Base-by-base conservation (phyloP, 2,329 filamentous ascomycete species). In the Lasiodiplodia sp. region DNA sequence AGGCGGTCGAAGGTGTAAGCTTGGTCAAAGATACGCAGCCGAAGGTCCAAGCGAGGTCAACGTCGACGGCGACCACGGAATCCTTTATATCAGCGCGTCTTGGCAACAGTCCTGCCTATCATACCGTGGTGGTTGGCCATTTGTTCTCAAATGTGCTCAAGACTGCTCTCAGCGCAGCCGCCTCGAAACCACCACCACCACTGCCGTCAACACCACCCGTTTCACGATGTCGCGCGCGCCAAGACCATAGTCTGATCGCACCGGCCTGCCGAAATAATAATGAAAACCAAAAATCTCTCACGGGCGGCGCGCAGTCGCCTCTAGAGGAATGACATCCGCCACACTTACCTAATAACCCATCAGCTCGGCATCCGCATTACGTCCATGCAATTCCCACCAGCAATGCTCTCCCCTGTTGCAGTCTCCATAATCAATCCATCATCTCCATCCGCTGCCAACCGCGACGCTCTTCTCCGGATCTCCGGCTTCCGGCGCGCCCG, bases 261-360 rank as follows among this genome's bases (percentile, higher is more conserved):
- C 5, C 37, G 56, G 56, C 3, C 56, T 18, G 56, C 18, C 31
- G 11, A 28, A 14, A n/a, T 14, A 28, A n/a, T 28, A 14, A 28
- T 28, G 28, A 28, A 40, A 37, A 10, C 44, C 25, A 44, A 63
- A 38, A 64, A 52, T 37, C 10, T 64, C 58, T 63, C 58, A 34
- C 40, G 10, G 25, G 7, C 23, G 57, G 23, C 10, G 16, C 56
- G 21, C 40, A 31, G 18, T 23, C 37, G 60, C 60, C 60, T 64
- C 60, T 64, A 64, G 60, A 64, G 60, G 60, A 14, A 64, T 64
- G 51, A 52, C 60, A 64, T 64, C 60, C 47, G 60, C 60, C 60
- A 49, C 47, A 52, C 47, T 64, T 64, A 64, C 60, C 60, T 64
- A 64, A 64, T 64, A 52, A 52, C 60, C 60, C 60, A 63, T 40